Evolutionary conservation across 768 basidiomycete species (phyloP), one percentile per base, ranked within the genome.

Genomic region (Leccinum rimulosum): DNA sequence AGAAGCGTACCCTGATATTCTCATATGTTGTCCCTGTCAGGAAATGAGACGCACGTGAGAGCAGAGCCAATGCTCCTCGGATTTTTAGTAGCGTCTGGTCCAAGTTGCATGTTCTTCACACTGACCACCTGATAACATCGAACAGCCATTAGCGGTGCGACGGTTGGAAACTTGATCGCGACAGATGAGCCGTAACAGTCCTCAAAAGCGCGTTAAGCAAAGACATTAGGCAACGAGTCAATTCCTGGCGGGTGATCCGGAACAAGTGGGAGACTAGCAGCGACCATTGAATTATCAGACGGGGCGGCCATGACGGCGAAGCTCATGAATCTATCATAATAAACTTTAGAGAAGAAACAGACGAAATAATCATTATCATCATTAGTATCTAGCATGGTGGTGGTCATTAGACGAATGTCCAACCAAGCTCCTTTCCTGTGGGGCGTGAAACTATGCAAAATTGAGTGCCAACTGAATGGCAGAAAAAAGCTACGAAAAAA

Each of bases 371-470:
- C 61, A 65, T 66, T 70, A 68, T 79, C 76, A 81, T 76, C 76
- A 81, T 76, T 77, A 76, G 76, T 82, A 82, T 82, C 80, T 78
- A 79, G 70, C 69, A 62, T 74, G 76, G 63, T 74, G 76, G 62
- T 80, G 79, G 68, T 76, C 76, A 74, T 75, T 75, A 64, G 79
- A 76, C 61, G 80, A 73, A 61, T 76, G 75, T 65, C 80, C 80
- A 68, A 81, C 78, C 70, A 82, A 63, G 61, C 70, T 75, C 72
- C 81, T 77, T 64, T 82, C 82, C 69, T 82, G 81, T 43, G 68
- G 61, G 71, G 68, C 56, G 70, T 74, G 62, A 69, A 60, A 68
- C 65, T 68, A 31, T 30, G 14, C 6, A 12, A n/a, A 31, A 14
- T 57, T 62, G 52, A 69, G 63, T 50, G 52, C 59, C 47, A 48